These are phyloP conservation scores for Malassezia arunalokei DNA, from an alignment of 1,284 basidiomycete genomes.

Conservation along the genomic window DNA sequence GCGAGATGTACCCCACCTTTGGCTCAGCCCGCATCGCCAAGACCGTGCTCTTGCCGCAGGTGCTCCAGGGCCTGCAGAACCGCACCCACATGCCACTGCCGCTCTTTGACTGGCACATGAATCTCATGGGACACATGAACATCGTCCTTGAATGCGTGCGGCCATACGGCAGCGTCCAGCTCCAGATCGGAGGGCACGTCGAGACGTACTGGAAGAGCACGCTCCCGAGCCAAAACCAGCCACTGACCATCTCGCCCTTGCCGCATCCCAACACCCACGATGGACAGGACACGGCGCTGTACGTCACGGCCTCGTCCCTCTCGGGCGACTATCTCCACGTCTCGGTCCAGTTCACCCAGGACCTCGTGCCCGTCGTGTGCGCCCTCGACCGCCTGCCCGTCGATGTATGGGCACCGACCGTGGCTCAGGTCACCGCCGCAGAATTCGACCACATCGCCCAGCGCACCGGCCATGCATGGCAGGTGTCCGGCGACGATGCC, in stretches of 20 bases:
- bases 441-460: slow-evolving; percentile 65
- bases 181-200: slow-evolving; percentile 80
- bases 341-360: slow-evolving; percentile 80
- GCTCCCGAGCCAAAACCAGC: slow-evolving; percentile 23
- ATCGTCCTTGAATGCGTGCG: slow-evolving; percentile 80
- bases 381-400: slow-evolving; percentile 62
- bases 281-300: slow-evolving; percentile 31
- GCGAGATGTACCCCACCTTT: slow-evolving; percentile 93
- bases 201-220: slow-evolving; percentile 47
- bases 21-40: slow-evolving; percentile 95
- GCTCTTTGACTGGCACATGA: slow-evolving; percentile 79
- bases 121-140: slow-evolving; percentile 85
- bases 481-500: slow-evolving; percentile 14
- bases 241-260: not conserved
- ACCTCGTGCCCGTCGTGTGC: slow-evolving; percentile 73
- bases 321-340: slow-evolving; percentile 75
- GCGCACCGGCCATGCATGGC: slow-evolving; percentile 16
- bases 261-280: slow-evolving; percentile 16
- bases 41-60: slow-evolving; percentile 69
- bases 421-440: slow-evolving; percentile 65
- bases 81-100: slow-evolving; percentile 50
- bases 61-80: slow-evolving; percentile 52
- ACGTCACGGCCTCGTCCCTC: slow-evolving; percentile 70
- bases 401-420: slow-evolving; percentile 60
- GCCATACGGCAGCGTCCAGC: slow-evolving; percentile 79